Percentiles rank a stretch among this genome's conserved stretches.
These are phyloP conservation scores for Phallus indusiatus DNA, from an alignment of 768 basidiomycete species.

Conservation along the genomic window DNA sequence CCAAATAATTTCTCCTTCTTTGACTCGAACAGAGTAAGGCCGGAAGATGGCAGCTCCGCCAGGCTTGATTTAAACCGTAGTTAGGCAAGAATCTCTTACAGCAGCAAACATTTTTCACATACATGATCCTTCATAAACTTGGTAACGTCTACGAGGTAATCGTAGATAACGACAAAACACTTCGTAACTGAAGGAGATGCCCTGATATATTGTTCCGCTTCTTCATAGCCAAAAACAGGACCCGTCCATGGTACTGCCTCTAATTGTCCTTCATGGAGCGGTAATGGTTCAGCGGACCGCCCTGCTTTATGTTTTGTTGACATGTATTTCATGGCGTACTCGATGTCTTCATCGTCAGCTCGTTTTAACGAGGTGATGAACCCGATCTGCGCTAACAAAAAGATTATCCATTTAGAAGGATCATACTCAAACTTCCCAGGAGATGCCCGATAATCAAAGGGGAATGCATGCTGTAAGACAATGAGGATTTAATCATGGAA, in stretches of 20 bases:
- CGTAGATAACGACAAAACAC: slow-evolving; percentile 44
- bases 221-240: slow-evolving; percentile 30
- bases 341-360: no score
- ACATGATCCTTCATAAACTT: slow-evolving; percentile 59
- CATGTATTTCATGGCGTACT: no score
- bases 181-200: slow-evolving; percentile 21
- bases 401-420: no score
- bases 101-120: slow-evolving; percentile 22
- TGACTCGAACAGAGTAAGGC: slow-evolving; percentile 32
- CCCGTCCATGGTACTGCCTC: slow-evolving; percentile 24
- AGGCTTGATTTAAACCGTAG: slow-evolving; percentile 34
- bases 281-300: slow-evolving; percentile 12
- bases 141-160: slow-evolving; percentile 53
- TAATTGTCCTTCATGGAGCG: not conserved
- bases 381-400: no score
- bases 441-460: no score
- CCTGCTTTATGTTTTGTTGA: slow-evolving; percentile 24
- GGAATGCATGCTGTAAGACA: slow-evolving; percentile 56
- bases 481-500: no score
- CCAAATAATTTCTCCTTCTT: slow-evolving; percentile 14
- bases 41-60: slow-evolving; percentile 51
- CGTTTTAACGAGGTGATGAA: no score
- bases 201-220: slow-evolving; percentile 27
- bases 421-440: no score
- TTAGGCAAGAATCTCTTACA: no score